Percentiles rank a stretch among this genome's conserved stretches.
Conservation (phyloP, 495 filamentous ascomycete genomes). For the Penicillium manginii region DNA sequence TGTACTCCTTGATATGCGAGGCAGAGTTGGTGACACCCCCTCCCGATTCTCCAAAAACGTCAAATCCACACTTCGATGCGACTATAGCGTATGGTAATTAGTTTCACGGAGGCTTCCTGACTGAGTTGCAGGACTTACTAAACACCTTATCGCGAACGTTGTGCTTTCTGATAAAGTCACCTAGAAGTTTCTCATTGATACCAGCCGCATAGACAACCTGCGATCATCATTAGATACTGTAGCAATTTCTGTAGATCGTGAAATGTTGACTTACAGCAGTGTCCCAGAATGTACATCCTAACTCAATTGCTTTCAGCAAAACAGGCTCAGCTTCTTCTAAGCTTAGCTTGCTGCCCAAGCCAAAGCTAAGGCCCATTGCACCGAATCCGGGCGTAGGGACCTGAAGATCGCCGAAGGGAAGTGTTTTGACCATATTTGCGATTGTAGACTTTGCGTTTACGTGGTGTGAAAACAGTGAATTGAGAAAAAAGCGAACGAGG, state of each 20-base stretch:
- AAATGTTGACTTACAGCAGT: constrained; percentile 41
- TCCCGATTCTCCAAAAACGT: constrained; percentile 39
- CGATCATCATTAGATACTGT: not conserved
- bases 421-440: constrained; percentile 44
- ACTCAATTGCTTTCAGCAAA: constrained; percentile 51
- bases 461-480: not conserved
- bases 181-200: constrained; percentile 54
- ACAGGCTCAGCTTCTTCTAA: constrained; percentile 54
- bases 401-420: constrained; percentile 44
- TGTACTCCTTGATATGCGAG: constrained; percentile 53
- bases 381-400: constrained; percentile 50
- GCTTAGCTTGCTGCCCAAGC: constrained; percentile 43
- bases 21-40: constrained; percentile 49
- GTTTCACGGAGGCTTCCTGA: not conserved
- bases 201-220: constrained; percentile 53
- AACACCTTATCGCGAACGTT: constrained; percentile 53
- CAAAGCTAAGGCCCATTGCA: constrained; percentile 51
- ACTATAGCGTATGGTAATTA: constrained; percentile 27
- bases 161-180: constrained; percentile 57
- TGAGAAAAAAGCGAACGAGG: not conserved
- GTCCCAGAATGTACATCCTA: constrained; percentile 59
- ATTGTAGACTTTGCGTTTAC: not conserved
- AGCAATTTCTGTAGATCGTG: not conserved
- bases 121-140: constrained; percentile 24
- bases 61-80: constrained; percentile 53